Percentiles rank a stretch among this genome's conserved stretches.
Evolutionary conservation across 768 basidiomycete species (phyloP).

Genomic region (Lentinula detonsa): DNA sequence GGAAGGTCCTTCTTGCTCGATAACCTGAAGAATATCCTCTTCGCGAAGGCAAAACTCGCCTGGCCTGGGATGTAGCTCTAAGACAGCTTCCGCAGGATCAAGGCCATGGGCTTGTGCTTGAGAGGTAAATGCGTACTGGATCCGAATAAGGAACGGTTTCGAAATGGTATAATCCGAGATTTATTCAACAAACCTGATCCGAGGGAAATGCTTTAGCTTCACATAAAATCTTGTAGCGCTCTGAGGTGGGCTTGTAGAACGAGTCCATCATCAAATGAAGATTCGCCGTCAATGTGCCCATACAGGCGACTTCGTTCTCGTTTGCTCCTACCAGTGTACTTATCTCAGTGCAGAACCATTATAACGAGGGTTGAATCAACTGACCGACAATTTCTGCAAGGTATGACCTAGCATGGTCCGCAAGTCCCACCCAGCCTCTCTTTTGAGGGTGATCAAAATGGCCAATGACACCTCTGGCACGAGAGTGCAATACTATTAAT

Average conservation of each 20-base stretch:
- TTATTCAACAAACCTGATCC: slow-evolving; percentile 59
- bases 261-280: slow-evolving; percentile 92
- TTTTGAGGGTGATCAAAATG: slow-evolving; percentile 87
- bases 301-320: slow-evolving; percentile 89
- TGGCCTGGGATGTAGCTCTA: slow-evolving; percentile 72
- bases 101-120: slow-evolving; percentile 79
- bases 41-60: slow-evolving; percentile 85
- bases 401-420: slow-evolving; percentile 62
- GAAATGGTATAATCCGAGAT: slow-evolving; percentile 6
- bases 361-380: slow-evolving; percentile 17
- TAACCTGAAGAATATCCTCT: slow-evolving; percentile 77
- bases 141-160: slow-evolving; percentile 3
- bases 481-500: slow-evolving; percentile 5
- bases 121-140: slow-evolving; percentile 93
- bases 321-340: slow-evolving; percentile 57
- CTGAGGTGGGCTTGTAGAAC: slow-evolving; percentile 86
- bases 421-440: slow-evolving; percentile 78
- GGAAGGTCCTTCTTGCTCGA: slow-evolving; percentile 64
- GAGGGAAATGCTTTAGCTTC: slow-evolving; percentile 94
- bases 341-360: background rate
- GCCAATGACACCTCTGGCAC: slow-evolving; percentile 70
- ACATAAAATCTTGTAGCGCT: slow-evolving; percentile 90
- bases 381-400: slow-evolving; percentile 81
- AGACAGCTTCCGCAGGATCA: slow-evolving; percentile 64
- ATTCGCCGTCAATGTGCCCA: slow-evolving; percentile 93